Evolutionary conservation across 1,284 basidiomycete species (phyloP), one percentile per base, ranked within the genome.

Genomic region (Xanthoconium separans): DNA sequence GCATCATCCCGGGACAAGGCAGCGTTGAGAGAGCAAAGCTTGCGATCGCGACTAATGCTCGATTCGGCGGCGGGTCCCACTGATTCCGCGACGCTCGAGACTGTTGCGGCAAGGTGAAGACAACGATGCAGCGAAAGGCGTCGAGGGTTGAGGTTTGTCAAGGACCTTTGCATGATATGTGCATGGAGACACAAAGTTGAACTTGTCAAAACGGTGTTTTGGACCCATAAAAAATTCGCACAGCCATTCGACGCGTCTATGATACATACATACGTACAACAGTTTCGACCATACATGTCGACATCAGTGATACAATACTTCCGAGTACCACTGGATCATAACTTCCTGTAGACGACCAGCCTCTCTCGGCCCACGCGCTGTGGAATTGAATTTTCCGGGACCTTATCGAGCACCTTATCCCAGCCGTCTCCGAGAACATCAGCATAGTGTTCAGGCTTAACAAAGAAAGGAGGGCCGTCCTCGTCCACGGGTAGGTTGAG

Each of bases 401-500:
- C 70, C 58, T 77, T 74, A 40, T 84, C 79, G 1, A 83, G 61
- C 0, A 85, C 75, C 65, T 80, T 81, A 54, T 77, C 73, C 76
- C 84, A 87, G 40, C 75, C 68, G 1, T 71, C 70, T 6, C 78
- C 79, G 6, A 91, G 73, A 4, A 78, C 73, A 12, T 79, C 76
- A 13, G 75, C 70, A 55, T 89, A 89, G 54, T 83, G 77, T 31
- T 83, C 80, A 8, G 80, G 77, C 12, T 77, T 70, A 27, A 89
- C 78, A 41, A 77, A 81, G 64, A 75, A 87, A 1, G 89, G 87
- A 1, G 88, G 88, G 0, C 87, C 87, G 6, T 72, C 72, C 1
- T 71, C 72, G 7, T 76, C 71, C 44, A 77, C 72, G 1, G 78
- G 76, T 44, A 73, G 80, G 40, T 81, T 73, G 18, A 89, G 74